Evolutionary conservation across 495 filamentous ascomycete genomes (phyloP), one percentile per base, ranked within the genome.

Genomic region (Penicillium roqueforti): DNA sequence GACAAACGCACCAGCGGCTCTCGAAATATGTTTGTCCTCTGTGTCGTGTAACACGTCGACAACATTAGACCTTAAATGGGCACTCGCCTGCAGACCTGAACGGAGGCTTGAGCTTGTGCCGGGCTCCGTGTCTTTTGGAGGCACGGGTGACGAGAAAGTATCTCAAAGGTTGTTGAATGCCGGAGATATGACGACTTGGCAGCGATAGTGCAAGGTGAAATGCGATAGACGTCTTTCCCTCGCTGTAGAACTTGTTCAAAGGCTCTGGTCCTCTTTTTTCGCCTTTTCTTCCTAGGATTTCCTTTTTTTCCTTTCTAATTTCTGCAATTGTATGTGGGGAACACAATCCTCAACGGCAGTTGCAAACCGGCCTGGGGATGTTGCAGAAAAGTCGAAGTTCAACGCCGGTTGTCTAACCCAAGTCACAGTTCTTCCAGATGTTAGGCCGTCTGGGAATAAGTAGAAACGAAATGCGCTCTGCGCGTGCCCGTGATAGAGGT

Each of bases 1-100:
- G 45, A 45, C 52, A 63, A 61, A 72, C 71, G 58, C 59, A 74
- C 71, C 66, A 63, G 57, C 50, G 65, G 61, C 50, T 63, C 60
- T 66, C 61, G 65, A 62, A 69, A 61, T 57, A 74, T 71, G 71
- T 72, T 72, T 74, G 71, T 61, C 58, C 53, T 65, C 50, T 61
- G 47, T 40, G 58, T 69, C 44, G 64, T 73, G 63, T 72, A 72
- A 70, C 68, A 62, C 48, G 58, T 68, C 59, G 67, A 65, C 61
- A 69, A 62, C 64, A 67, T 67, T 62, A 67, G 61, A 57, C 45
- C 58, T 48, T 60, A 41, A 56, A 46, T 51, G 39, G 56, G 56
- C 57, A 61, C 63, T 63, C 38, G 57, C 61, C 59, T 58, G 54
- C 60, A 65, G 59, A 63, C 58, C 59, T 65, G 49, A 52, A 56